Conservation (phyloP, 257 asterid genomes). For the Petunia axillaris region DNA sequence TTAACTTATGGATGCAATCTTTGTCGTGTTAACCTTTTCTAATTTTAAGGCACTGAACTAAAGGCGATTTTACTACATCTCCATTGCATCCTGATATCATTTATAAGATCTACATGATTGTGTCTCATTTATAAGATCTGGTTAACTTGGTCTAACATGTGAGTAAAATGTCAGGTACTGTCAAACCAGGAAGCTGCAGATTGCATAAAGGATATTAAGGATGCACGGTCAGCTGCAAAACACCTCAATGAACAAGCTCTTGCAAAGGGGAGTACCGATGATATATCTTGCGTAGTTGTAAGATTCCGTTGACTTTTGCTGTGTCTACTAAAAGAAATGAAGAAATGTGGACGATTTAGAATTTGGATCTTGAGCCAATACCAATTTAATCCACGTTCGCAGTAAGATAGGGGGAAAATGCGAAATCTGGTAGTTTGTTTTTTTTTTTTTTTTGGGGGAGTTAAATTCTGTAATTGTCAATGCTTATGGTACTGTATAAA, state of each 20-base stretch:
- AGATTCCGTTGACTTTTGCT: slow-evolving; percentile 54
- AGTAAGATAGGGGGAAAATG: not conserved
- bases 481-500: not conserved
- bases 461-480: not conserved
- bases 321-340: not conserved
- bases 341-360: not conserved
- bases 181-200: slow-evolving; percentile 91
- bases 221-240: slow-evolving; percentile 71
- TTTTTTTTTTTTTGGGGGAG: not conserved
- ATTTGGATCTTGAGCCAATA: not conserved
- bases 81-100: no score
- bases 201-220: slow-evolving; percentile 66
- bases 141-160: not conserved
- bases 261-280: slow-evolving; percentile 72
- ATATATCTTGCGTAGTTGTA: slow-evolving; percentile 72
- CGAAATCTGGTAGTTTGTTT: not conserved
- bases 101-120: not conserved
- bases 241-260: slow-evolving; percentile 72
- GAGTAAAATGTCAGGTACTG: slow-evolving; percentile 56
- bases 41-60: not conserved
- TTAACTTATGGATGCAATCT: not conserved
- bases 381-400: not conserved
- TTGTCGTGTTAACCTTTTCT: not conserved
- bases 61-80: not conserved
- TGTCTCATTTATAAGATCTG: not conserved